Evolutionary conservation across 495 filamentous ascomycete species (phyloP).

Genomic region (Glarea lozoyensis): DNA sequence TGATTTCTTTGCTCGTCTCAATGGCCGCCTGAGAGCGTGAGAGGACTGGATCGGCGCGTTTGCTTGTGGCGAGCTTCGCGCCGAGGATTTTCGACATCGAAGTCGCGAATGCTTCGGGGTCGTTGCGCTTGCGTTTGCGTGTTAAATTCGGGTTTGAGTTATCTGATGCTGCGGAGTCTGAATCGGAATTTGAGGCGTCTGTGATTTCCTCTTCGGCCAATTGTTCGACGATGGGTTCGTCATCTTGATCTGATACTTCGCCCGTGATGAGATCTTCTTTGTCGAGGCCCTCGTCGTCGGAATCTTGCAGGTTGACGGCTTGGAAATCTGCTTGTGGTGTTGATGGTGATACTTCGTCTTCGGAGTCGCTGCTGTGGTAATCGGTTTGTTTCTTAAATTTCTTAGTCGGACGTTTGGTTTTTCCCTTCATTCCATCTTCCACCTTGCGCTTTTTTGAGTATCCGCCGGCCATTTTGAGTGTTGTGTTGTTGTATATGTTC

Average conservation of each 20-base stretch:
- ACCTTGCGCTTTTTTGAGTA: conserved; percentile 51
- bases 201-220: conserved; percentile 19
- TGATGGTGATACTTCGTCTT: no score
- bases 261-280: conserved; percentile 19
- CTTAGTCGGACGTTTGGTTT: conserved; percentile 38
- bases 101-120: conserved; percentile 80
- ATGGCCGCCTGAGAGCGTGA: conserved; percentile 65
- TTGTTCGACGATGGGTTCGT: conserved; percentile 28
- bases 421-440: conserved; percentile 46
- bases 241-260: conserved; percentile 22
- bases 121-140: conserved; percentile 62
- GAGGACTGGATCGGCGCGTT: conserved; percentile 80
- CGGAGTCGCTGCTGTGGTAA: conserved; percentile 68
- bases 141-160: conserved; percentile 23
- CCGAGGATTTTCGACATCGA: conserved; percentile 86
- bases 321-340: conserved; percentile 46
- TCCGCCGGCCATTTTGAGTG: conserved; percentile 23
- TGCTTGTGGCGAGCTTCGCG: conserved; percentile 71
- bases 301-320: conserved; percentile 59
- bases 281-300: conserved; percentile 41
- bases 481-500: conserved; percentile 4
- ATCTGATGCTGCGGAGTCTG: conserved; percentile 26
- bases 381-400: conserved; percentile 60
- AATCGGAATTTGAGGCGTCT: conserved; percentile 28
- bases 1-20: conserved; percentile 52